Base-by-base conservation (phyloP, 2,329 filamentous ascomycete genomes). In the Triangularia verruculosa region DNA sequence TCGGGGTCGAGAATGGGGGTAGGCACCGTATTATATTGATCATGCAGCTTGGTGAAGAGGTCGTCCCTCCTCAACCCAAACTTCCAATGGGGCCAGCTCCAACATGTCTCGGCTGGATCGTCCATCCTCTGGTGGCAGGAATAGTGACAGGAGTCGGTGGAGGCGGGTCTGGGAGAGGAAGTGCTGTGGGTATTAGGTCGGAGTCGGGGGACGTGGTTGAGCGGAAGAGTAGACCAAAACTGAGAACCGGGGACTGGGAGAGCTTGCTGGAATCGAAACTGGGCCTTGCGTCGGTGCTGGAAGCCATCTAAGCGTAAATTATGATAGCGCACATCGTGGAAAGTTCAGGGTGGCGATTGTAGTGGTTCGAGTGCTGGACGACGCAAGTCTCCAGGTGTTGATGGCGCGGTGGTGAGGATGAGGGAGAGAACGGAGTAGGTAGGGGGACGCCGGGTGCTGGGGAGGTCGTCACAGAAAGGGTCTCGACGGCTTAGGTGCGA, bases 21-120 rank as follows among this genome's bases (percentile, higher is more conserved):
- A 58, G 81, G 75, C 61, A 86, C 76, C 56, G 84, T 86, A 75
- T 87, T 87, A 76, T 86, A 87, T 72, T 82, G 80, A 67, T 85
- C 81, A 70, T 86, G 83, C 12, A 87, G 80, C 59, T 80, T 83
- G 60, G 81, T 82, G 72, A 82, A 82, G 74, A 86, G 81, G 70
- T 86, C 84, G 62, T 82, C 80, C 72, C 80, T 80, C 78, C 83
- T 85, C 80, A 86, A 80, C 71, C 83, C 84, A 77, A 86, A 87
- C 74, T 86, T 86, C 84, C 84, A 87, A 70, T 81, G 80, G 52
- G 84, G 84, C 84, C 84, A 87, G 69, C 79, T 77, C 72, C 75
- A 78, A 68, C 74, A 78, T 30, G 78, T 78, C 61, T 85, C 84
- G 73, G 72, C 77, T 24, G 79, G 79, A 62, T 86, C 83, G 74